phyloP scores from a whole-genome alignment of 1,139 yeast species.

The Martiniozyma asiatica region DNA sequence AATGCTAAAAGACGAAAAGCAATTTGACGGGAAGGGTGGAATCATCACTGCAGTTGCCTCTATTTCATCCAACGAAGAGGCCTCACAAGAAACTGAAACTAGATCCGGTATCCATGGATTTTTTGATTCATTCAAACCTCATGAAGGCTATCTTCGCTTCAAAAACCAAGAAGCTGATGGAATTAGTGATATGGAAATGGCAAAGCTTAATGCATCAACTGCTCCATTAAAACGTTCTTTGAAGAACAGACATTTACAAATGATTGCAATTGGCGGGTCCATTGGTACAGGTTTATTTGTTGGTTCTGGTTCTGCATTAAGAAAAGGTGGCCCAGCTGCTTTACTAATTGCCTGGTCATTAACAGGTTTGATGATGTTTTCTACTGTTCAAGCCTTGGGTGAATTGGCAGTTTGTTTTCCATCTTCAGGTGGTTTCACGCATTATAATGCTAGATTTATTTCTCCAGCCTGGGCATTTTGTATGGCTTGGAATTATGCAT shows the following conservation, averaged over 20 bases:
- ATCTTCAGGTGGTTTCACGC: slow-evolving; percentile 53
- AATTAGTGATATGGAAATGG: slow-evolving; percentile 30
- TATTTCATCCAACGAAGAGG: too few relatives aligned
- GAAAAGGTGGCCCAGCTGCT: slow-evolving; percentile 54
- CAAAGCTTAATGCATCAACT: slow-evolving; percentile 45
- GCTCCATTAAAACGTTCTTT: slow-evolving; percentile 55
- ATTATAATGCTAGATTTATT: slow-evolving; percentile 47
- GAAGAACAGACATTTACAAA: slow-evolving; percentile 51
- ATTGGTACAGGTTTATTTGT: slow-evolving; percentile 56
- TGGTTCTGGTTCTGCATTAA: slow-evolving; percentile 50
- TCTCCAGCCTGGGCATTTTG: slow-evolving; percentile 66
- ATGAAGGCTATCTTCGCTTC: slow-evolving; percentile 3
- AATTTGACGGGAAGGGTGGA: slow-evolving; percentile 1
- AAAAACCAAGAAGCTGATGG: background rate
- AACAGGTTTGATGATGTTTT: slow-evolving; percentile 36
- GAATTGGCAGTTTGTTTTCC: slow-evolving; percentile 55
- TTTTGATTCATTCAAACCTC: slow-evolving; percentile 3
- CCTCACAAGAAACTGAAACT: too few relatives aligned
- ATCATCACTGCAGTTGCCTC: background rate
- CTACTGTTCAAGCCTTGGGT: slow-evolving; percentile 53
- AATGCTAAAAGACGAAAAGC: too few relatives aligned
- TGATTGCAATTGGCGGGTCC: slow-evolving; percentile 79
- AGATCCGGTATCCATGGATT: slow-evolving; percentile 1
- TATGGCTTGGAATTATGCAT: slow-evolving; percentile 52
- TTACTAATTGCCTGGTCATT: slow-evolving; percentile 39